Evolutionary conservation across 2,329 filamentous ascomycete genomes (phyloP), one percentile per base, ranked within the genome.

Genomic region (Paecilomyces sp.): DNA sequence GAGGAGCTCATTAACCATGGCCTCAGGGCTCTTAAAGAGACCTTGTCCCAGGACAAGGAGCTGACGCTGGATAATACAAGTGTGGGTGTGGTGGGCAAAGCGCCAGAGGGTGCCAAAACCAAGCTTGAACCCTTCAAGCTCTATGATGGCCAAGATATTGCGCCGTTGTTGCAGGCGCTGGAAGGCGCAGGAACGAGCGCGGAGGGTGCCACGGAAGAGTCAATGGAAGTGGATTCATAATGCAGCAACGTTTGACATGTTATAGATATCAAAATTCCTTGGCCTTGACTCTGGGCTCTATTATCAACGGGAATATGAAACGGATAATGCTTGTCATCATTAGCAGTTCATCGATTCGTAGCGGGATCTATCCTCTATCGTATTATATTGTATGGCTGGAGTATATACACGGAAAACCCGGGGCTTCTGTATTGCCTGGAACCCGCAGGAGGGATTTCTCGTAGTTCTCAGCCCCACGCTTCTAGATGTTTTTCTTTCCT

Each of bases 61-160:
- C 80, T 99, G 75, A 97, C 93, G 58, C 86, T 97, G 50, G 94
- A 97, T 76, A 99, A 99, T 80, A 96, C 92, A 58, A 96, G 91
- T 67, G 85, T 99, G 58, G 92, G 90, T 41, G 82, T 97, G 62
- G 90, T 92, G 24, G 92, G 92, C 9, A 67, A 85, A 55, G 79
- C 84, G 55, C 78, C 70, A 54, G 75, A 79, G 59, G 76, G 79
- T 58, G 81, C 80, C 73, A 83, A 83, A 75, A 78, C 70, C 55
- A 80, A 77, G 66, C 66, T 89, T 33, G 90, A 97, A 82, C 85
- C 85, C 64, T 97, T 97, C 80, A 91, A 90, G 81, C 82, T 96
- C 65, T 94, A 90, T 70, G 94, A 99, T 74, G 92, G 92, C 13
- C 87, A 91, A 73, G 90, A 94, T 65, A 87, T 97, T 63, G 87